These are phyloP conservation scores for Penicillium sp. DNA, from an alignment of 2,329 filamentous ascomycete genomes.

Conservation along the genomic window DNA sequence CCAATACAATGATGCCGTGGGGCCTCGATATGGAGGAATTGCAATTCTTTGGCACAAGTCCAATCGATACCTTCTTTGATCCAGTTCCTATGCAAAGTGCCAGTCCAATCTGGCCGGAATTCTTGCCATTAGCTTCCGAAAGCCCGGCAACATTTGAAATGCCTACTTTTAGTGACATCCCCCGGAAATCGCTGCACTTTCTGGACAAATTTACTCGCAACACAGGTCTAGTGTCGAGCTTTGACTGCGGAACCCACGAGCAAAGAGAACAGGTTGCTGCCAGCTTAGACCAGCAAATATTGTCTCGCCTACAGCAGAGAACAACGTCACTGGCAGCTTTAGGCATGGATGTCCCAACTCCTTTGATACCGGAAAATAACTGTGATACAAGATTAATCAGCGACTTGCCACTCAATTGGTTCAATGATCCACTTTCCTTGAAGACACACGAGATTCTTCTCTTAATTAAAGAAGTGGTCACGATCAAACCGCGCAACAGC, in stretches of 20 bases:
- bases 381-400: slow-evolving; percentile 2
- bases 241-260: slow-evolving; percentile 37
- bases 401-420: slow-evolving; percentile 16
- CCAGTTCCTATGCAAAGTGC: neutral
- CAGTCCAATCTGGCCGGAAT: slow-evolving; percentile 12
- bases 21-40: neutral
- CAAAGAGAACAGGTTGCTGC: slow-evolving; percentile 28
- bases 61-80: neutral
- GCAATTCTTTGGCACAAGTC: neutral
- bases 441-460: slow-evolving; percentile 39
- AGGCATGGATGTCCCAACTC: neutral
- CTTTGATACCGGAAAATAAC: slow-evolving; percentile 3
- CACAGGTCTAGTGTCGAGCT: slow-evolving; percentile 36
- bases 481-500: slow-evolving; percentile 36
- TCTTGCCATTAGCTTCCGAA: slow-evolving; percentile 7
- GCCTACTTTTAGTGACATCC: neutral
- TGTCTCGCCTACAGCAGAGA: neutral
- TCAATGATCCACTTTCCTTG: slow-evolving; percentile 35
- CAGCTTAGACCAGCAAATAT: slow-evolving; percentile 2
- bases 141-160: neutral
- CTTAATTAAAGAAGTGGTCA: slow-evolving; percentile 36
- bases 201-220: slow-evolving; percentile 39
- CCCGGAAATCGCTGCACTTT: slow-evolving; percentile 27
- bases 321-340: neutral
- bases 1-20: slow-evolving; percentile 1